A percentile compares a stretch with the other conserved stretches of the same genome.
Conservation (phyloP, 306 rosid genomes). For the Cucumis cinereus region DNA sequence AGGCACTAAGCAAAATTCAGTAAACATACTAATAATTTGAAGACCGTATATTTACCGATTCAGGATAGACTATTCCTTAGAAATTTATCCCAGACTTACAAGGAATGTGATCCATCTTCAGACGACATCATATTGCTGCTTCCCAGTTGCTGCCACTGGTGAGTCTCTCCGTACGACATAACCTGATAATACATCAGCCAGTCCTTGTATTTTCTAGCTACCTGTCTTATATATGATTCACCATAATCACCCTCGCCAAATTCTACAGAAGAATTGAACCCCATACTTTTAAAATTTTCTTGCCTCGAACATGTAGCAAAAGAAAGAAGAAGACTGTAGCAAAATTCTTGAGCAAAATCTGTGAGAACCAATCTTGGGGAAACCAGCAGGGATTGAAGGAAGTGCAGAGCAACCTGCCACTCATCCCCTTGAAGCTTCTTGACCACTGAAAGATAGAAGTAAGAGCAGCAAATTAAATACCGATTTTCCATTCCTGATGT, state of each 20-base stretch:
- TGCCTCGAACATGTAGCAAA: constrained; percentile 1
- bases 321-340: constrained; percentile 30
- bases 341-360: constrained; percentile 46
- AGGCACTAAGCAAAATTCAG: not conserved
- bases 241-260: constrained; percentile 16
- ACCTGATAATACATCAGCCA: constrained; percentile 59
- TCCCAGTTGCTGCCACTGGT: constrained; percentile 32
- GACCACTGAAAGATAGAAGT: constrained; percentile 54
- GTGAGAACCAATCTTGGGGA: constrained; percentile 42
- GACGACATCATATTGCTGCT: constrained; percentile 16
- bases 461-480: constrained; percentile 56
- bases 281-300: constrained; percentile 15
- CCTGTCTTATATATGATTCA: constrained; percentile 29
- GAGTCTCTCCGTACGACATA: constrained; percentile 54
- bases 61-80: not conserved
- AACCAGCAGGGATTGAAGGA: constrained; percentile 64
- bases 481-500: constrained; percentile 47
- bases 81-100: constrained; percentile 30
- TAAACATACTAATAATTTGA: not conserved
- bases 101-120: constrained; percentile 14
- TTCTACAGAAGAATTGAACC: constrained; percentile 7
- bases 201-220: constrained; percentile 55
- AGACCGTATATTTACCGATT: not conserved
- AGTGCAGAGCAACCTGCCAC: constrained; percentile 74
- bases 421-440: constrained; percentile 54